Conservation (phyloP, 108 stramenopile species). For the Nannochloropsis granulata region DNA sequence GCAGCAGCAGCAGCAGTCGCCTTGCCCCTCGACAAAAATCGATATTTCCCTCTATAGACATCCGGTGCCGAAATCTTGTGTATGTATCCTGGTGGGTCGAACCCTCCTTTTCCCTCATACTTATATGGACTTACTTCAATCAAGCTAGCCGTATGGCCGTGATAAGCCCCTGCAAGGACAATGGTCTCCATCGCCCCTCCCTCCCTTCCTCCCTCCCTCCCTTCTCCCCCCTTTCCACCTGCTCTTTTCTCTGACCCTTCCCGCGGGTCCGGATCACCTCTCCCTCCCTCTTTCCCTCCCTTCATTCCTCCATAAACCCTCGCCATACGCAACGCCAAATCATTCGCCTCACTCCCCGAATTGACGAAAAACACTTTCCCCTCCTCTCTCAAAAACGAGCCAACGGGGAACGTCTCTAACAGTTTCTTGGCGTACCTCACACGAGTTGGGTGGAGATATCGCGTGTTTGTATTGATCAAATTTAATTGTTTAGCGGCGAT, state of each 20-base stretch:
- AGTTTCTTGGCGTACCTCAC: slow-evolving; percentile 50
- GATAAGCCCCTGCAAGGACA: slow-evolving; percentile 65
- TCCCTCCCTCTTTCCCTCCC: too few species aligned
- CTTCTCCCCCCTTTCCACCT: too few species aligned
- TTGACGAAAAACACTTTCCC: slow-evolving; percentile 76
- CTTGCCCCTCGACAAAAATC: neutral
- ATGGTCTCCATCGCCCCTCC: slow-evolving; percentile 19
- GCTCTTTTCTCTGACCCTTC: too few species aligned
- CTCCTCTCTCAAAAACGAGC: neutral
- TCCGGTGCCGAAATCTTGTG: slow-evolving; percentile 67
- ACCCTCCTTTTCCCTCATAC: slow-evolving; percentile 18
- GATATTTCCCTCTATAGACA: slow-evolving; percentile 53
- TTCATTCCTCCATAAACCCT: slow-evolving; percentile 28
- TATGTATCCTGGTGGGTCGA: slow-evolving; percentile 29
- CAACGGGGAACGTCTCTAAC: slow-evolving; percentile 21
- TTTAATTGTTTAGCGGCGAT: slow-evolving; percentile 52
- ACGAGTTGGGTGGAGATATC: slow-evolving; percentile 74
- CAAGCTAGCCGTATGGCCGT: slow-evolving; percentile 68
- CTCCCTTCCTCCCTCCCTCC: neutral
- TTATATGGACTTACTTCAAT: slow-evolving; percentile 86
- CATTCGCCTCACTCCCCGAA: slow-evolving; percentile 89
- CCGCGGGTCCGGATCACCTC: too few species aligned
- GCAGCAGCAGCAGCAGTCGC: too few species aligned
- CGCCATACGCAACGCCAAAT: slow-evolving; percentile 82
- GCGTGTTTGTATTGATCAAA: slow-evolving; percentile 67